Evolutionary conservation across 768 basidiomycete genomes (phyloP), one percentile per base, ranked within the genome.

Genomic region (Paxillus rubicundulus): DNA sequence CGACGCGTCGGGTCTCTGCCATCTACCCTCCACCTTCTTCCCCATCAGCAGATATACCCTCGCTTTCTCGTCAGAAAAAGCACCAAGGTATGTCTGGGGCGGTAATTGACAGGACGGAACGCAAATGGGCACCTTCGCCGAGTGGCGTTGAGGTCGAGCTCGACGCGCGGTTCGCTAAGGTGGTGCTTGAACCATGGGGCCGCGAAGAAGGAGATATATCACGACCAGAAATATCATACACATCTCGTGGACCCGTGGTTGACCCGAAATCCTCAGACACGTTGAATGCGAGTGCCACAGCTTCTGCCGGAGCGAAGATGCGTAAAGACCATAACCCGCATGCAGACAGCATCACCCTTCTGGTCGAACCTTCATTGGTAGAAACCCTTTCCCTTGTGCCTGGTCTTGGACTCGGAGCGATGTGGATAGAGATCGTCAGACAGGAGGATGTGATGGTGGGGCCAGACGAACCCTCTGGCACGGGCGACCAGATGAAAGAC

Each of bases 401-500:
- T 5, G 84, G 85, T 5, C 77, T 89, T 72, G 84, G 83, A 1
- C 57, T 89, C 13, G 78, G 77, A 4, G 86, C 80, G 17, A 79
- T 82, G 42, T 90, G 82, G 80, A 80, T 89, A 18, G 86, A 91
- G 68, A 73, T 89, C 12, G 81, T 70, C 27, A 76, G 81, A 28
- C 64, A 66, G 50, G 63, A 58, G 44, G 50, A 64, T 10, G 45
- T 55, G 42, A 62, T 50, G 24, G 47, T 44, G 1, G 52, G 55
- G 13, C 8, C 6, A 10, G 45, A 45, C 16, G 14, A 40, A 8
- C 8, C 20, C 13, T 17, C 34, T n/a, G n/a, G 17, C 4, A 57
- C 49, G 2, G 47, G 45, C 7, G 58, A 33, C 1, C 49, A 24
- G 24, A 6, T 24, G 24, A 24, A 57, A 10, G 20, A 0, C 16